phyloP scores from a whole-genome alignment of 2,329 filamentous ascomycete species.

The Beauveria bassiana region DNA sequence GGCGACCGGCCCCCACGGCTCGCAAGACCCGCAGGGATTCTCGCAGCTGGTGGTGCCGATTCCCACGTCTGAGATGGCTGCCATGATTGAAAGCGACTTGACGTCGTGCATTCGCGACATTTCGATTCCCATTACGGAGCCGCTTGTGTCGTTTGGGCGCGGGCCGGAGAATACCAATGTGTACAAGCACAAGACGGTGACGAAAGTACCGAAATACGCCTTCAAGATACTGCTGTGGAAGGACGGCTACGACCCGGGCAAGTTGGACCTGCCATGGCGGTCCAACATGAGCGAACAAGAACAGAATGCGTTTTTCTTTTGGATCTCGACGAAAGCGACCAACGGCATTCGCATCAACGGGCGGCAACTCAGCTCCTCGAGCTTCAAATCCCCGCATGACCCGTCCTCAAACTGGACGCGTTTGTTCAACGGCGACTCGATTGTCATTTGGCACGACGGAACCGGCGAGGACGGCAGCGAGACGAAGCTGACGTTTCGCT shows the following conservation, averaged over 20 bases:
- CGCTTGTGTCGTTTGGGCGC: constrained; percentile 72
- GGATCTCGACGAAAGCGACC: constrained; percentile 72
- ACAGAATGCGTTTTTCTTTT: constrained; percentile 56
- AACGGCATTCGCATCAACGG: constrained; percentile 72
- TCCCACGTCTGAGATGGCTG: constrained; percentile 31
- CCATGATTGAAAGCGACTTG: constrained; percentile 55
- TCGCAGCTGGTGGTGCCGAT: constrained; percentile 2
- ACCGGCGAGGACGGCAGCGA: constrained; percentile 31
- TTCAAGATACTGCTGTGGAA: constrained; percentile 72
- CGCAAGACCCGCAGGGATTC: constrained; percentile 19
- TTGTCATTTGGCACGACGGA: constrained; percentile 57
- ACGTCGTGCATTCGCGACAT: constrained; percentile 59
- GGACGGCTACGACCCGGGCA: constrained; percentile 56
- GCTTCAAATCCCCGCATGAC: constrained; percentile 44
- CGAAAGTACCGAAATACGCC: constrained; percentile 71
- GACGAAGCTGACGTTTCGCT: constrained; percentile 43
- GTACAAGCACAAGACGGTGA: constrained; percentile 56
- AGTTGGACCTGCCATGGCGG: constrained; percentile 39
- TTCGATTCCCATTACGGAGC: constrained; percentile 56
- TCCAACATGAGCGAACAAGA: constrained; percentile 23
- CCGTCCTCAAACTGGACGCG: constrained; percentile 57
- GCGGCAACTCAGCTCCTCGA: constrained; percentile 50
- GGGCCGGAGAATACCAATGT: constrained; percentile 58
- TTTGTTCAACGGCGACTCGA: constrained; percentile 67
- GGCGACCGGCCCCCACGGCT: not conserved